Evolutionary conservation across 768 basidiomycete genomes (phyloP).

Genomic region (Fomitopsis pulvina): DNA sequence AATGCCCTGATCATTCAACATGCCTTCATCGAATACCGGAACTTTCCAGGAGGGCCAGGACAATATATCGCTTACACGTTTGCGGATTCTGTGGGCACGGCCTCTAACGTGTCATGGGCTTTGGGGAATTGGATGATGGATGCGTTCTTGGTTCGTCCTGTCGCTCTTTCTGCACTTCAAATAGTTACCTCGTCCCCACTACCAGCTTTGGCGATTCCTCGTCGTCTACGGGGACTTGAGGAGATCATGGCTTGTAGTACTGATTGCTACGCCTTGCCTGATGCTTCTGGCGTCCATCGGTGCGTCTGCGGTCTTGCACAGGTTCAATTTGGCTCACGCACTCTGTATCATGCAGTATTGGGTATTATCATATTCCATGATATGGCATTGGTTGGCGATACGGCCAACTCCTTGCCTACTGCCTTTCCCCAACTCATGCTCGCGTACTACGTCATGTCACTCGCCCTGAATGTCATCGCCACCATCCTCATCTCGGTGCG

Average conservation of each 20-base stretch:
- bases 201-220: neutral
- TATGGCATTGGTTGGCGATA: neutral
- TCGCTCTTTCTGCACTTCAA: neutral
- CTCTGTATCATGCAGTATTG: neutral
- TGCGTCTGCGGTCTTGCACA: neutral
- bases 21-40: neutral
- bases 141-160: neutral
- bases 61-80: neutral
- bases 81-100: neutral
- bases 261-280: neutral
- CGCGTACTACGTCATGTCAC: neutral
- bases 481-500: neutral
- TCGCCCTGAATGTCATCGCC: neutral
- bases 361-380: too few relatives aligned
- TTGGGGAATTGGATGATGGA: neutral
- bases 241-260: neutral
- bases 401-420: neutral
- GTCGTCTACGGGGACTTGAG: neutral
- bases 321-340: neutral
- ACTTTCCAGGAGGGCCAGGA: neutral
- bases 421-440: neutral
- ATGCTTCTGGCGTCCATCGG: neutral
- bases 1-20: neutral
- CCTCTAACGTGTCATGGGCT: neutral
- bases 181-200: neutral